A percentile compares a stretch with the other conserved stretches of the same genome.
These are phyloP conservation scores for Puccinia hordei DNA, from an alignment of 1,284 basidiomycete species.

Conservation along the genomic window DNA sequence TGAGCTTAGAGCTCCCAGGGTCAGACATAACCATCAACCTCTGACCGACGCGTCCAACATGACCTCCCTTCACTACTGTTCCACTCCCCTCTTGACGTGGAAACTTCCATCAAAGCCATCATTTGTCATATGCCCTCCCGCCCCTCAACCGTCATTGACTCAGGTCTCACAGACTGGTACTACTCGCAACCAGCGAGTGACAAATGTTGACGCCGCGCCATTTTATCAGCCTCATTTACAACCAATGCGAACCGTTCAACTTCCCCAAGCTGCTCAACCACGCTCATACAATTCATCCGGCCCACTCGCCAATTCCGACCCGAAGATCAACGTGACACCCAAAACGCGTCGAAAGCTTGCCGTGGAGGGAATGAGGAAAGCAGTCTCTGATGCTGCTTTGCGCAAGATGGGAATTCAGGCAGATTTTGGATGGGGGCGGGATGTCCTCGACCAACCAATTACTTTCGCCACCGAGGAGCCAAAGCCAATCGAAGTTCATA, in stretches of 20 bases:
- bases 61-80: conserved; percentile 2
- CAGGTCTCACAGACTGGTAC: background rate
- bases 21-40: conserved; percentile 13
- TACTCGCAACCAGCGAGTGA: background rate
- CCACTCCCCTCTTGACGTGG: background rate
- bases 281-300: background rate
- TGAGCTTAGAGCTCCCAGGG: background rate
- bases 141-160: background rate
- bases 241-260: background rate
- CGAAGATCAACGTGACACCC: background rate
- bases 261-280: background rate
- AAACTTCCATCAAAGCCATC: conserved; percentile 1
- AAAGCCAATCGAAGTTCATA: background rate
- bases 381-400: conserved; percentile 26
- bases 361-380: conserved; percentile 33
- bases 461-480: background rate
- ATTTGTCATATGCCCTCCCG: background rate
- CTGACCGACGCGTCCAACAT: conserved; percentile 30
- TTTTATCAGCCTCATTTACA: background rate
- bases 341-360: conserved; percentile 24
- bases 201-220: background rate
- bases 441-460: conserved; percentile 10
- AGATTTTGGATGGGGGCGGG: background rate
- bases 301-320: background rate
- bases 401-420: conserved; percentile 30